Conservation (phyloP, 768 basidiomycete genomes). For the Crepidotus variabilis region DNA sequence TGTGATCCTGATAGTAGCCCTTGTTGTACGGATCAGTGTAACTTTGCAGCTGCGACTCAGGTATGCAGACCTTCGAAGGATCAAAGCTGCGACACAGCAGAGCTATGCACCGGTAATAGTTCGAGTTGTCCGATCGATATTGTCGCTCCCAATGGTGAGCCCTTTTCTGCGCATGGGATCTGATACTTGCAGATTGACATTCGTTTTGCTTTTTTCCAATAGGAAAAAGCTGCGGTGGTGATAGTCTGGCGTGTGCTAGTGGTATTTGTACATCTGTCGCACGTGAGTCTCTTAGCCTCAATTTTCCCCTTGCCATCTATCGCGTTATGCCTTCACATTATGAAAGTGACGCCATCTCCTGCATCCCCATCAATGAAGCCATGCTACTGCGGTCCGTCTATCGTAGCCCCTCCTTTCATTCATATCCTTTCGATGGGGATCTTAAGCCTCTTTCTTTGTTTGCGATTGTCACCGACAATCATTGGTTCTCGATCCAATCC, state of each 20-base stretch:
- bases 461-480: neutral
- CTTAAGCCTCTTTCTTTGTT: neutral
- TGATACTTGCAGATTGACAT: constrained; percentile 11
- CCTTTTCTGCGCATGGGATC: neutral
- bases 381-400: constrained; percentile 8
- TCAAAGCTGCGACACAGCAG: constrained; percentile 61
- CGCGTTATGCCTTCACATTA: neutral
- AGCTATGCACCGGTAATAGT: constrained; percentile 74
- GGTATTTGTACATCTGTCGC: constrained; percentile 75
- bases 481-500: neutral
- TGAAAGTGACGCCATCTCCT: constrained; percentile 1
- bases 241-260: constrained; percentile 67
- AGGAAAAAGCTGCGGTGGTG: constrained; percentile 65
- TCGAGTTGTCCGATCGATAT: constrained; percentile 68
- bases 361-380: constrained; percentile 7
- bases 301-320: neutral
- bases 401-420: neutral
- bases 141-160: constrained; percentile 57
- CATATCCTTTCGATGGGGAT: neutral
- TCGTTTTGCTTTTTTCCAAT: constrained; percentile 5
- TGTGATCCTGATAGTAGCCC: constrained; percentile 76
- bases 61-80: constrained; percentile 73
- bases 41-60: constrained; percentile 61
- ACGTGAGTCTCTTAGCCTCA: constrained; percentile 36
- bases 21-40: constrained; percentile 72